Evolutionary conservation across 2,329 filamentous ascomycete genomes (phyloP).

Genomic region (Diplodia seriata): DNA sequence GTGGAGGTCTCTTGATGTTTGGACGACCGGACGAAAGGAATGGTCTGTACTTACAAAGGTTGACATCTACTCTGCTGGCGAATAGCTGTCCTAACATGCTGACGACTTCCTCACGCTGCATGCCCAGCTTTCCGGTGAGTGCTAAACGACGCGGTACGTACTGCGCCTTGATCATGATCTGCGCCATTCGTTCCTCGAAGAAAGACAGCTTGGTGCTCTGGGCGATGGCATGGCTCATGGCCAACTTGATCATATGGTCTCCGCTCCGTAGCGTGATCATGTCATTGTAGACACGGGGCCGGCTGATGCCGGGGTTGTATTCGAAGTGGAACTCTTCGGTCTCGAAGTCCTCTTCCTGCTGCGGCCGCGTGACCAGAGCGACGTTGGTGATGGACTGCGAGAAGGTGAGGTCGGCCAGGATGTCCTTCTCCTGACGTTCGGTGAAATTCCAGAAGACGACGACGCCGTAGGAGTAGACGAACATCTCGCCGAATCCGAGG

Average conservation of each 20-base stretch:
- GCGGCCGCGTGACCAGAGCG: conserved; percentile 76
- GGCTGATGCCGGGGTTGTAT: conserved; percentile 84
- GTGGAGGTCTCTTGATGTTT: no score
- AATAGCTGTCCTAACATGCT: conserved; percentile 90
- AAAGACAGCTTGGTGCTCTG: conserved; percentile 96
- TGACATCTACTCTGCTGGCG: conserved; percentile 94
- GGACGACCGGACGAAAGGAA: background rate
- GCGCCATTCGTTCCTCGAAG: conserved; percentile 94
- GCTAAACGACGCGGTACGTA: conserved; percentile 89
- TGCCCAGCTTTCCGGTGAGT: conserved; percentile 85
- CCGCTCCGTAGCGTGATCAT: conserved; percentile 96
- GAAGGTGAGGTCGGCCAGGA: conserved; percentile 93
- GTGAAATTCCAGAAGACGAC: conserved; percentile 99
- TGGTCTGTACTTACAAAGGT: conserved; percentile 75
- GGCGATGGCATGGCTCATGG: conserved; percentile 95
- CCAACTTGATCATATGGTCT: conserved; percentile 98
- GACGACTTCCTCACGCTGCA: conserved; percentile 91
- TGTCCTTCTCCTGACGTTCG: conserved; percentile 93
- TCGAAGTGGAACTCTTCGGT: conserved; percentile 99
- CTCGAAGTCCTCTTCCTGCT: conserved; percentile 91
- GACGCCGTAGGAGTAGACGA: conserved; percentile 95
- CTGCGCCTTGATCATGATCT: conserved; percentile 92
- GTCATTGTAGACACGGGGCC: conserved; percentile 95
- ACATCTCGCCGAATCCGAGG: conserved; percentile 90
- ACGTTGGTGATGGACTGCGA: conserved; percentile 70